These are phyloP conservation scores for Hyphopichia fennica DNA, from an alignment of 1,139 yeast species.

Conservation along the genomic window DNA sequence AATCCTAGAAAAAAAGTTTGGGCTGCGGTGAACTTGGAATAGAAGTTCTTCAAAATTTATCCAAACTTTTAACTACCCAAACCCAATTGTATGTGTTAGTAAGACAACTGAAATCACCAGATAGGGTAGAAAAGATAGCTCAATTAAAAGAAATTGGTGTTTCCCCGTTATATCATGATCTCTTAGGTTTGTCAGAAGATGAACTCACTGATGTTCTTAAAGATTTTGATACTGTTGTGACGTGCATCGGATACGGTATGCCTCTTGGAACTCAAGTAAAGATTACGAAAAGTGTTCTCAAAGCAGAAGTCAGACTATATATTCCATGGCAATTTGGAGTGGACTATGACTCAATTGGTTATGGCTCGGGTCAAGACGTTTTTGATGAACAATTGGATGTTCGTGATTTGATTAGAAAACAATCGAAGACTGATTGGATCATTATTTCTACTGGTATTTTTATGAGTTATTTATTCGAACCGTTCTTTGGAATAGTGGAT, in stretches of 20 bases:
- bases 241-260: background rate
- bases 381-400: conserved; percentile 2
- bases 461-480: conserved; percentile 1
- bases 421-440: background rate
- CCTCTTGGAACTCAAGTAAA: background rate
- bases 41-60: background rate
- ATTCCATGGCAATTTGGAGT: conserved; percentile 2
- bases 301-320: background rate
- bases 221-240: background rate
- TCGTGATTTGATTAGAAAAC: background rate
- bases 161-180: background rate
- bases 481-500: background rate
- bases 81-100: background rate
- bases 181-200: background rate
- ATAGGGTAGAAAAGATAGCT: background rate
- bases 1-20: no score
- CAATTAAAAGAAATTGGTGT: background rate
- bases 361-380: conserved; percentile 1
- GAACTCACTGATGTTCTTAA: background rate
- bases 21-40: background rate
- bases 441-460: conserved; percentile 1
- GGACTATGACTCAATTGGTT: background rate
- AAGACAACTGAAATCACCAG: background rate
- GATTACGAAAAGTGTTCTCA: background rate
- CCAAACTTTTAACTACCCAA: background rate